phyloP scores from a whole-genome alignment of 1,139 yeast species.

The Pichia sp. region DNA sequence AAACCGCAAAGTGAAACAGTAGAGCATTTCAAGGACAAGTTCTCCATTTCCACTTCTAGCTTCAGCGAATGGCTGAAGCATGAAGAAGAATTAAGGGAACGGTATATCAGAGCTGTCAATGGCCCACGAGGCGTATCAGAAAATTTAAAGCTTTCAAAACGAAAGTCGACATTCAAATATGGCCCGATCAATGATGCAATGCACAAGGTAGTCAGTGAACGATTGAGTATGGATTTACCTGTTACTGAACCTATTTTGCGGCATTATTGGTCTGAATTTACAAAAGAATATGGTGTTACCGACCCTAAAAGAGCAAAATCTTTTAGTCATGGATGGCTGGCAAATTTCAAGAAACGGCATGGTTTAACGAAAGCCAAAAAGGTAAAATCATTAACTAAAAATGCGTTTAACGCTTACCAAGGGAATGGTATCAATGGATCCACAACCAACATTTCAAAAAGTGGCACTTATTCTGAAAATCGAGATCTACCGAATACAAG shows the following conservation, averaged over 20 bases:
- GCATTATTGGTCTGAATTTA: conserved; percentile 53
- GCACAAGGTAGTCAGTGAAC: conserved; percentile 48
- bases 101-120: conserved; percentile 31
- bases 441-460: no score
- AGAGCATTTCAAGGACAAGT: conserved; percentile 44
- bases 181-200: conserved; percentile 55
- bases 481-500: no score
- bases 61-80: conserved; percentile 58
- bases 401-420: neutral
- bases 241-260: conserved; percentile 53
- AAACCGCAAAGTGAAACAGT: conserved; percentile 58
- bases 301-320: conserved; percentile 53
- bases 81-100: conserved; percentile 45
- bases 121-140: conserved; percentile 32
- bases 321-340: conserved; percentile 60
- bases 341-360: conserved; percentile 56
- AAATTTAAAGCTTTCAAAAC: conserved; percentile 39
- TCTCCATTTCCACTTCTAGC: conserved; percentile 53
- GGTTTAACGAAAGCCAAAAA: conserved; percentile 39
- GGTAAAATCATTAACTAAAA: neutral
- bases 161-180: conserved; percentile 51
- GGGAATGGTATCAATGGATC: neutral
- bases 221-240: conserved; percentile 42
- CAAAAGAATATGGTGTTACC: conserved; percentile 53
- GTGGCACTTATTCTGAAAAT: no score